Evolutionary conservation across 495 filamentous ascomycete genomes (phyloP).

Genomic region (Penicillium longicatenatum): DNA sequence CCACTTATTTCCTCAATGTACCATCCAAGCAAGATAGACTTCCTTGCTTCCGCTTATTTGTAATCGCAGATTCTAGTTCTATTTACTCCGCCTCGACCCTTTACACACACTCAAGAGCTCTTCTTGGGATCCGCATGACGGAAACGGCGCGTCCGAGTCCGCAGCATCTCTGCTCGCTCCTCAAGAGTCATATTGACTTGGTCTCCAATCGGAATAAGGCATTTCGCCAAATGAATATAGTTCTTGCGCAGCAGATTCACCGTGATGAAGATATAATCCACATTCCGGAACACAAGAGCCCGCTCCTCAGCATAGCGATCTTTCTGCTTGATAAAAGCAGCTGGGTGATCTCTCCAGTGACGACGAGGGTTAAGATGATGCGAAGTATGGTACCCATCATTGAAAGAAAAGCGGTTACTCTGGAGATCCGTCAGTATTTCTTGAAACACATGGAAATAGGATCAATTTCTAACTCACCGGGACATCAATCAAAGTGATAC

Average conservation of each 20-base stretch:
- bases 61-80: neutral
- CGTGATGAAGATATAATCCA: slow-evolving; percentile 72
- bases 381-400: slow-evolving; percentile 78
- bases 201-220: slow-evolving; percentile 68
- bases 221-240: slow-evolving; percentile 61
- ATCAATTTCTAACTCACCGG: slow-evolving; percentile 48
- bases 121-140: neutral
- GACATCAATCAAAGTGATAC: slow-evolving; percentile 73
- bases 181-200: slow-evolving; percentile 62
- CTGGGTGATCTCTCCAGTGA: slow-evolving; percentile 74
- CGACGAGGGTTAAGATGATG: slow-evolving; percentile 73
- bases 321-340: slow-evolving; percentile 65
- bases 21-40: neutral
- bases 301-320: slow-evolving; percentile 57
- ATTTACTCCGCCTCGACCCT: neutral
- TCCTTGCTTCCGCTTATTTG: neutral
- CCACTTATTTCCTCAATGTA: too few species aligned
- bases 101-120: neutral
- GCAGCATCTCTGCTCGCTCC: slow-evolving; percentile 63
- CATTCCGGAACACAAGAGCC: slow-evolving; percentile 70
- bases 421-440: slow-evolving; percentile 26
- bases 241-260: slow-evolving; percentile 60
- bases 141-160: slow-evolving; percentile 61
- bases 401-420: slow-evolving; percentile 75
- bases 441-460: neutral